Percentiles rank a stretch among this genome's conserved stretches.
These are phyloP conservation scores for Tetragonia tetragonoides DNA, from an alignment of 148 eudicot genomes.

Conservation along the genomic window DNA sequence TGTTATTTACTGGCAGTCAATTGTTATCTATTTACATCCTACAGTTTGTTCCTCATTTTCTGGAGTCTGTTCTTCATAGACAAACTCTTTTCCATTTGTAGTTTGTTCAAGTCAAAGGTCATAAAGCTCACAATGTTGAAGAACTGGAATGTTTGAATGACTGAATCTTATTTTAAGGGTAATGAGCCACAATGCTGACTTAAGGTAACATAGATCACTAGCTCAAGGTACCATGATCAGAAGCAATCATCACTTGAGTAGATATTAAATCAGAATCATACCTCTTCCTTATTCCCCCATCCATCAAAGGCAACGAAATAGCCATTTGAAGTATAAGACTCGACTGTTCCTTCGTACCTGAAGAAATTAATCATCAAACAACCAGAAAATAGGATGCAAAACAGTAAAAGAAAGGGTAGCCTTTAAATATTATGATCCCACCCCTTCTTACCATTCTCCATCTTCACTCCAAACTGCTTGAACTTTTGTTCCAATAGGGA, in stretches of 20 bases:
- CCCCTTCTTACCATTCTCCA: constrained; percentile 77
- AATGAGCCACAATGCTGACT: neutral
- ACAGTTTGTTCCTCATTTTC: neutral
- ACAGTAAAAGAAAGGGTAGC: constrained; percentile 7
- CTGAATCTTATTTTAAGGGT: neutral
- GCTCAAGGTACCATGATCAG: neutral
- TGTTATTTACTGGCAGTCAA: neutral
- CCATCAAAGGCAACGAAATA: constrained; percentile 64
- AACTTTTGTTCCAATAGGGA: constrained; percentile 77
- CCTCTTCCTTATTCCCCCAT: constrained; percentile 99
- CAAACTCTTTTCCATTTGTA: no score
- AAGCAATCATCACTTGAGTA: constrained; percentile 8
- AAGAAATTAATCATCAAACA: constrained; percentile 58
- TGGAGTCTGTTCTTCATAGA: no score
- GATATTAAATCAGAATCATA: constrained; percentile 23
- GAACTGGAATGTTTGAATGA: neutral
- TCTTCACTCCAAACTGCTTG: constrained; percentile 98
- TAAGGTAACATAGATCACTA: neutral
- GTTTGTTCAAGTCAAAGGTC: neutral
- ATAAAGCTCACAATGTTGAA: neutral
- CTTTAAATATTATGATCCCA: constrained; percentile 13
- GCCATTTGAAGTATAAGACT: constrained; percentile 71
- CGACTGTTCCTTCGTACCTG: constrained; percentile 92
- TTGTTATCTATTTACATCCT: neutral
- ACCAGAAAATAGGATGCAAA: constrained; percentile 28